These are phyloP conservation scores for Terfezia claveryi DNA, from an alignment of 495 filamentous ascomycete species.

Conservation along the genomic window DNA sequence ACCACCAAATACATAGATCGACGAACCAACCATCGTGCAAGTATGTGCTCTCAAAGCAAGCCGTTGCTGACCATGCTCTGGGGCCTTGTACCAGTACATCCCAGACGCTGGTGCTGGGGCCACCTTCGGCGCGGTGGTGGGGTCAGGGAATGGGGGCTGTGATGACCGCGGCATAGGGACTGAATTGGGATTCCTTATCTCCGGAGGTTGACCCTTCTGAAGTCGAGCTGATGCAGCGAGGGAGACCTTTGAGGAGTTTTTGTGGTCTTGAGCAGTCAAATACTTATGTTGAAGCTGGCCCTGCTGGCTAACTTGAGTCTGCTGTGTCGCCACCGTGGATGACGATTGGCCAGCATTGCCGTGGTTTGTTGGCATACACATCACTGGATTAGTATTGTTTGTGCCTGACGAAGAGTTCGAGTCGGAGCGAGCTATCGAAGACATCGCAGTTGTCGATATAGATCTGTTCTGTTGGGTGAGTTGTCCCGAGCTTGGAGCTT, in stretches of 20 bases:
- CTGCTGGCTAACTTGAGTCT: constrained; percentile 2
- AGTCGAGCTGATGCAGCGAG: constrained; percentile 8
- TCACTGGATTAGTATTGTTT: not conserved
- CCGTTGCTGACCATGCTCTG: constrained; percentile 32
- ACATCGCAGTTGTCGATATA: constrained; percentile 12
- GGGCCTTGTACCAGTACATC: constrained; percentile 46
- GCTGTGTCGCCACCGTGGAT: constrained; percentile 5
- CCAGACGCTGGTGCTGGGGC: constrained; percentile 38
- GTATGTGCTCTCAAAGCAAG: constrained; percentile 39
- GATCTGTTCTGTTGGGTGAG: not conserved
- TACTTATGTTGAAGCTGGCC: constrained; percentile 14
- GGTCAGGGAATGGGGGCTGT: constrained; percentile 33
- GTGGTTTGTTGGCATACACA: too few species aligned
- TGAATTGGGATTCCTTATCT: constrained; percentile 2
- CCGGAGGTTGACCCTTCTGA: too few species aligned
- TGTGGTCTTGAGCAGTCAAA: constrained; percentile 13
- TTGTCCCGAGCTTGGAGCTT: too few species aligned
- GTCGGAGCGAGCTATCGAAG: constrained; percentile 12
- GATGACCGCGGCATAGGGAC: constrained; percentile 10
- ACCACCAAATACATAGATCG: constrained; percentile 43
- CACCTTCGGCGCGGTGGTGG: constrained; percentile 34
- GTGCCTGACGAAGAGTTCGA: constrained; percentile 14
- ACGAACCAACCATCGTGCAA: constrained; percentile 36
- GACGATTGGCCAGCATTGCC: too few species aligned
- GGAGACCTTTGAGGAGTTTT: constrained; percentile 15